These are phyloP conservation scores for Magnaporthales sp. DNA, from an alignment of 2,329 filamentous ascomycete genomes.

Conservation along the genomic window DNA sequence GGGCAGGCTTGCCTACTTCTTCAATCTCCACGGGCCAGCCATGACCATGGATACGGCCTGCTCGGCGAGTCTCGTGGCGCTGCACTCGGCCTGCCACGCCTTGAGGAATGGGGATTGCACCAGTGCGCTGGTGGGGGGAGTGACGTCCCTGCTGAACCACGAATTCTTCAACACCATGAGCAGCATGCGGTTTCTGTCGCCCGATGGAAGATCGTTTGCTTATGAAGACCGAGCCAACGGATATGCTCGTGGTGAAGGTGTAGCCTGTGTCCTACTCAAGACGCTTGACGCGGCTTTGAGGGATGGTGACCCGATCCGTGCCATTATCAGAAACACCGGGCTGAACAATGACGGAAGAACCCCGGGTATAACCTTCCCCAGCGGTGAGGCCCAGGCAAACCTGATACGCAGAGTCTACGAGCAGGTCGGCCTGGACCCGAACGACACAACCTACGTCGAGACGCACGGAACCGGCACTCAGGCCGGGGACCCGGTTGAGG, in stretches of 20 bases:
- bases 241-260: constrained; percentile 36
- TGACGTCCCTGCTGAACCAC: no score
- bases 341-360: constrained; percentile 30
- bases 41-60: no score
- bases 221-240: no score
- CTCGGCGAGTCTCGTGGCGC: no score
- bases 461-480: constrained; percentile 33
- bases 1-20: no score
- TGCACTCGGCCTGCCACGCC: no score
- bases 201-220: no score
- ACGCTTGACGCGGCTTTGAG: constrained; percentile 28
- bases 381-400: constrained; percentile 17
- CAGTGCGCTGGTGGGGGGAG: no score
- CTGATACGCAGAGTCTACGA: constrained; percentile 24
- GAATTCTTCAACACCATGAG: no score
- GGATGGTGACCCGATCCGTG: constrained; percentile 28
- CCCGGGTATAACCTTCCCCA: constrained; percentile 32
- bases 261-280: constrained; percentile 32
- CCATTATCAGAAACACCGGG: constrained; percentile 22
- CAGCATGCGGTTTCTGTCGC: no score
- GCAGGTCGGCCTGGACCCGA: constrained; percentile 14
- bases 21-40: no score
- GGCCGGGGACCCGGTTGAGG: constrained; percentile 31
- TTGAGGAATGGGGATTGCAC: no score
- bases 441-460: constrained; percentile 16